phyloP scores from a whole-genome alignment of 2,329 filamentous ascomycete genomes.

The Ophiosphaerella narmari region DNA sequence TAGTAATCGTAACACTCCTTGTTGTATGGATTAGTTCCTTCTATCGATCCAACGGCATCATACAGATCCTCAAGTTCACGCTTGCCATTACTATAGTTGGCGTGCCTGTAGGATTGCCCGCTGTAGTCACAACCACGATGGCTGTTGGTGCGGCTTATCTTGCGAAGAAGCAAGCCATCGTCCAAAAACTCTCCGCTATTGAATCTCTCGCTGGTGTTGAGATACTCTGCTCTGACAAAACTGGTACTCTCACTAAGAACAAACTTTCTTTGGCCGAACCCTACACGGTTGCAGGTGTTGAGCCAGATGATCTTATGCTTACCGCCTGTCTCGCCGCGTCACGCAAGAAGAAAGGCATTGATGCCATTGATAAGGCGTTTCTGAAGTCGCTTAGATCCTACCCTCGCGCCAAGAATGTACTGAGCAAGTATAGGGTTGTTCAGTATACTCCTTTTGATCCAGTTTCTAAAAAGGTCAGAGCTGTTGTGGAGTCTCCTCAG shows the following conservation, averaged over 20 bases:
- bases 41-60: conserved; percentile 83
- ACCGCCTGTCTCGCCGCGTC: conserved; percentile 88
- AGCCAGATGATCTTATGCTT: conserved; percentile 87
- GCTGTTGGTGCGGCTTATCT: conserved; percentile 90
- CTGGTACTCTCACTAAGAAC: conserved; percentile 91
- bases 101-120: conserved; percentile 90
- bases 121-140: conserved; percentile 93
- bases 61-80: conserved; percentile 80
- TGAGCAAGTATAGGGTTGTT: conserved; percentile 82
- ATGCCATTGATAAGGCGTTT: conserved; percentile 94
- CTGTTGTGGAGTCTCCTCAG: conserved; percentile 79
- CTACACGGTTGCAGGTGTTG: conserved; percentile 80
- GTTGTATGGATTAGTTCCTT: conserved; percentile 86
- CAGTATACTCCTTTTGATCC: conserved; percentile 90
- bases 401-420: conserved; percentile 77
- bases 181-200: conserved; percentile 89
- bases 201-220: conserved; percentile 91
- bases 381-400: conserved; percentile 83
- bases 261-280: conserved; percentile 87
- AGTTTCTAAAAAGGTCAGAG: conserved; percentile 90
- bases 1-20: conserved; percentile 80
- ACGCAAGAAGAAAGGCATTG: conserved; percentile 94
- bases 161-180: conserved; percentile 90
- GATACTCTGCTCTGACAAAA: conserved; percentile 94
- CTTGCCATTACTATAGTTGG: conserved; percentile 89